These are phyloP conservation scores for Picocystis salinarum DNA, from an alignment of 139 green algal genomes.

Conservation along the genomic window DNA sequence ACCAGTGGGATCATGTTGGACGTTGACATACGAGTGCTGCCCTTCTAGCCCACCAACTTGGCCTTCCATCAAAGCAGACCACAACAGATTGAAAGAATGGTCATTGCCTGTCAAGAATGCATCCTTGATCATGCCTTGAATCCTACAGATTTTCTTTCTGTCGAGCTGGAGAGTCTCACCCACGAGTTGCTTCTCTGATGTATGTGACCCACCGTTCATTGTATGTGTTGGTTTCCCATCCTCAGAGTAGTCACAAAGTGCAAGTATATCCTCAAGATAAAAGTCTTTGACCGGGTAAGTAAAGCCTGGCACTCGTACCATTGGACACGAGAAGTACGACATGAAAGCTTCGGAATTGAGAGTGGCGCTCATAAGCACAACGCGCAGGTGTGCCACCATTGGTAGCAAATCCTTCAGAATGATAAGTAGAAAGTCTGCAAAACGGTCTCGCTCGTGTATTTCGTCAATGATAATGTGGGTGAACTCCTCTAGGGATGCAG, in stretches of 20 bases:
- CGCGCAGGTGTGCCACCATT: constrained; percentile 31
- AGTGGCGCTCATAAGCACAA: constrained; percentile 78
- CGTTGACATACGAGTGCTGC: neutral
- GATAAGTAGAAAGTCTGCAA: constrained; percentile 61
- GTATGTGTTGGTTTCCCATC: too few species aligned
- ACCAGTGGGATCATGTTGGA: constrained; percentile 21
- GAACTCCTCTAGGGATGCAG: constrained; percentile 7
- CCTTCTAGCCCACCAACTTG: neutral
- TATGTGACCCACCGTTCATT: too few species aligned
- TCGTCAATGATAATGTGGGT: constrained; percentile 41
- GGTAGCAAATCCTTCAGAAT: constrained; percentile 33
- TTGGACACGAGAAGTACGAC: constrained; percentile 39
- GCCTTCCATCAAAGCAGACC: too few species aligned
- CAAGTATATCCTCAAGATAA: constrained; percentile 33
- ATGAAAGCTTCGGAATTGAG: constrained; percentile 26
- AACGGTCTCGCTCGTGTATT: constrained; percentile 30
- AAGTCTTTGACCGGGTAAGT: constrained; percentile 22
- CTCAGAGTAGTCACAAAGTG: too few species aligned
- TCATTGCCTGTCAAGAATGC: too few species aligned
- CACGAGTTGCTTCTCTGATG: too few species aligned
- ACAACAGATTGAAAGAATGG: too few species aligned
- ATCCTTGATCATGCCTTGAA: too few species aligned
- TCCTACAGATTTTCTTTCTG: too few species aligned
- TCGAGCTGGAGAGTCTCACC: too few species aligned
- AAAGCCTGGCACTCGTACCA: constrained; percentile 36